phyloP scores from a whole-genome alignment of 441 rosid genomes.

The Bocquillonia castaneifolia region DNA sequence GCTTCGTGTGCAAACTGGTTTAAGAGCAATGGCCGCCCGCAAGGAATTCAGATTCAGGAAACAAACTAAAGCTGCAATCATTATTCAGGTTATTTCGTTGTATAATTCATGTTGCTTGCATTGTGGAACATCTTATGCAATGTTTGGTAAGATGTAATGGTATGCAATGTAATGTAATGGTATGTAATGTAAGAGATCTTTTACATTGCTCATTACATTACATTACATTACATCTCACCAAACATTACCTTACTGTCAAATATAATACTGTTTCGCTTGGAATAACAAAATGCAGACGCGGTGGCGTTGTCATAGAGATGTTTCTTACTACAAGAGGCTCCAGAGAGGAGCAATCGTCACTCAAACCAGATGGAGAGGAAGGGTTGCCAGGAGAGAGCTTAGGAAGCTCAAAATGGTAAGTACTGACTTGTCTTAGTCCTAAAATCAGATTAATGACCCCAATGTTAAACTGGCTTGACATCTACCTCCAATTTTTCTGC shows the following conservation, averaged over 20 bases:
- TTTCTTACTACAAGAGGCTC: slow-evolving; percentile 65
- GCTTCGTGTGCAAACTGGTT: slow-evolving; percentile 65
- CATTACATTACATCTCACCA: too few species aligned
- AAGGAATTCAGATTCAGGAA: slow-evolving; percentile 71
- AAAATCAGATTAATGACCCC: slow-evolving; percentile 10
- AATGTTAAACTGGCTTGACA: slow-evolving; percentile 3
- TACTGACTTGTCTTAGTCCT: slow-evolving; percentile 14
- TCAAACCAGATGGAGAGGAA: slow-evolving; percentile 94
- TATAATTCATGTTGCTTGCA: background rate
- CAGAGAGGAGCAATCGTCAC: slow-evolving; percentile 61
- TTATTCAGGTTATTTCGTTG: slow-evolving; percentile 59
- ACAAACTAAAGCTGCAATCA: slow-evolving; percentile 65
- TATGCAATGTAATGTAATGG: too few species aligned
- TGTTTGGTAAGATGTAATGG: too few species aligned
- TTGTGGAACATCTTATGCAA: slow-evolving; percentile 6
- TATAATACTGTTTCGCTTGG: slow-evolving; percentile 8
- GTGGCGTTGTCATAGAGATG: slow-evolving; percentile 69
- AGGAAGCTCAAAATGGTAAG: slow-evolving; percentile 94
- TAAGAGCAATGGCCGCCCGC: slow-evolving; percentile 75
- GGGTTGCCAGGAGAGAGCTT: slow-evolving; percentile 69
- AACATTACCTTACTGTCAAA: too few species aligned
- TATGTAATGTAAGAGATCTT: too few species aligned
- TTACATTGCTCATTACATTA: too few species aligned
- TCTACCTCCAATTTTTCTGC: slow-evolving; percentile 26
- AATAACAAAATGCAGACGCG: slow-evolving; percentile 48